Evolutionary conservation across 139 green algal genomes (phyloP).

Genomic region (Coelastrella sp.): DNA sequence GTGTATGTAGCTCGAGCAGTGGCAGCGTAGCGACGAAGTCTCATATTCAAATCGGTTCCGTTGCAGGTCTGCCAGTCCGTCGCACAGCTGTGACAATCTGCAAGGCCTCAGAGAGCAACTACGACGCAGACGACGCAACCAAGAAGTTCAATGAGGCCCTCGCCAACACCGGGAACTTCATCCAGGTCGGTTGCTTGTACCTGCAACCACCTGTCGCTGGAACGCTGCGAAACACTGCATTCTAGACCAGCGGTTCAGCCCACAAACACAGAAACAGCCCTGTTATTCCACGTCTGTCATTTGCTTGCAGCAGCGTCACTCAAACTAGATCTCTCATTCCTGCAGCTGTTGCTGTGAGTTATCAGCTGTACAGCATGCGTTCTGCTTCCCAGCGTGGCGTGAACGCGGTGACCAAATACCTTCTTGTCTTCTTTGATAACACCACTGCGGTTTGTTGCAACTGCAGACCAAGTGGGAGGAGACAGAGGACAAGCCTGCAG

Average conservation of each 20-base stretch:
- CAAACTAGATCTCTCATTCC: too few species aligned
- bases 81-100: background rate
- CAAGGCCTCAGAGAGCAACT: background rate
- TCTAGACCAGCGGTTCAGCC: background rate
- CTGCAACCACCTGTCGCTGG: background rate
- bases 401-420: too few species aligned
- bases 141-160: constrained; percentile 36
- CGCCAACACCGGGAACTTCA: constrained; percentile 6
- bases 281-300: too few species aligned
- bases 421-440: too few species aligned
- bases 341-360: too few species aligned
- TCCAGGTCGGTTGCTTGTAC: constrained; percentile 22
- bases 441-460: background rate
- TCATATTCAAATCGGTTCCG: background rate
- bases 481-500: constrained; percentile 60
- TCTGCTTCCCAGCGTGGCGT: too few species aligned
- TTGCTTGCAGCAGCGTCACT: too few species aligned
- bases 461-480: constrained; percentile 54
- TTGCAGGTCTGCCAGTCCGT: constrained; percentile 19
- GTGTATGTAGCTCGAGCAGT: too few species aligned
- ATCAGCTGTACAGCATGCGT: too few species aligned
- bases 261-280: too few species aligned
- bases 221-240: background rate
- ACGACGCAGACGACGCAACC: constrained; percentile 43
- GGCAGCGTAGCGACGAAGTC: background rate